Percentiles rank a stretch among this genome's conserved stretches.
phyloP scores from a whole-genome alignment of 2,329 filamentous ascomycete species.

The Phoma sp. region DNA sequence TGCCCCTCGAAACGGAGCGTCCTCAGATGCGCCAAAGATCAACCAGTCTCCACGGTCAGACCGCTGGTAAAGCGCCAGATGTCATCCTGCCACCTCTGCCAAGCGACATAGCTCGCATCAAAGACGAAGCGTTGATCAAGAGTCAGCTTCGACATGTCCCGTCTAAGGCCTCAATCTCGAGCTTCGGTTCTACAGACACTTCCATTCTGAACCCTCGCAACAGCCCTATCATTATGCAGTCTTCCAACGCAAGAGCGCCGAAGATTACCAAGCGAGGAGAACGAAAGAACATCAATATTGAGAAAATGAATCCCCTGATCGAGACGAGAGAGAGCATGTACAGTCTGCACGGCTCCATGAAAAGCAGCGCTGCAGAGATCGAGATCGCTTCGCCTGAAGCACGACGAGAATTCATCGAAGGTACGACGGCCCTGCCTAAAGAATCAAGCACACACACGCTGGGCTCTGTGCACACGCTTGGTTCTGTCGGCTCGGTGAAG shows the following conservation, averaged over 20 bases:
- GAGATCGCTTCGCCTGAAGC: slow-evolving; percentile 8
- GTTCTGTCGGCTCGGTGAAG: slow-evolving; percentile 30
- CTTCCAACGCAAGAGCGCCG: slow-evolving; percentile 37
- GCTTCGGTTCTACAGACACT: slow-evolving; percentile 49
- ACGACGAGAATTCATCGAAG: slow-evolving; percentile 3
- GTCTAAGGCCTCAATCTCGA: slow-evolving; percentile 49
- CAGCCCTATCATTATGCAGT: slow-evolving; percentile 42
- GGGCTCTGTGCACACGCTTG: slow-evolving; percentile 15
- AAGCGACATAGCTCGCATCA: slow-evolving; percentile 37
- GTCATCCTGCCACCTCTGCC: slow-evolving; percentile 53
- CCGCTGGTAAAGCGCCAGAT: slow-evolving; percentile 48
- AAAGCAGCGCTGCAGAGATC: slow-evolving; percentile 22
- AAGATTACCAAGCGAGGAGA: slow-evolving; percentile 43
- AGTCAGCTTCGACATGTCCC: slow-evolving; percentile 39
- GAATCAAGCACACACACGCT: slow-evolving; percentile 27
- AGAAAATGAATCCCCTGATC: slow-evolving; percentile 39
- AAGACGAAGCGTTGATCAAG: slow-evolving; percentile 26
- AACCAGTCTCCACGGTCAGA: slow-evolving; percentile 32
- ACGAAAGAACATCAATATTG: slow-evolving; percentile 41
- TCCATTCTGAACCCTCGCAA: slow-evolving; percentile 48
- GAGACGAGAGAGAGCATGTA: slow-evolving; percentile 22
- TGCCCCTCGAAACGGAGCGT: slow-evolving; percentile 22
- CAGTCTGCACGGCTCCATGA: slow-evolving; percentile 22
- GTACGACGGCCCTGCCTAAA: slow-evolving; percentile 4
- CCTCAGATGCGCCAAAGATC: slow-evolving; percentile 34